Evolutionary conservation across 768 basidiomycete genomes (phyloP), one percentile per base, ranked within the genome.

Genomic region (Hygrophorus russula): DNA sequence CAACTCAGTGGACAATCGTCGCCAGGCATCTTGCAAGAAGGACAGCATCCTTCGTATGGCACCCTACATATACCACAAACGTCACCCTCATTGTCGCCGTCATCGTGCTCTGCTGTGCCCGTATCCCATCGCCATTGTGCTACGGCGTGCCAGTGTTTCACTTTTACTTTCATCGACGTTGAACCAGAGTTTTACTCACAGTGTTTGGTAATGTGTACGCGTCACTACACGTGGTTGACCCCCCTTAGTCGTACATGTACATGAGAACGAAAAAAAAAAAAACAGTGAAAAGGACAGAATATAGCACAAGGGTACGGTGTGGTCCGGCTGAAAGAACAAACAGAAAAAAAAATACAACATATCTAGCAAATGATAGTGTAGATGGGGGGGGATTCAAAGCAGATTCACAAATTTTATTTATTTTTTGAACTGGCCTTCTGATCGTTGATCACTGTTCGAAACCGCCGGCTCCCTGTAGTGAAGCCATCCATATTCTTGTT

Each of bases 401-500:
- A 7, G 24, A 24, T 24, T 30, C 18, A 13, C 17, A 11, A 33
- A 29, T 38, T 31, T 54, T 47, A 35, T 13, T 3, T n/a, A 3
- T 35, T 35, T 35, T 35, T 24, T 7, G 3, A 7, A 19, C 19
- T 4, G 15, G 37, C 13, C 19, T 39, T 14, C 37, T 36, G 15
- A 3, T 36, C 39, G 18, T 40, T 38, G 32, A 42, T 45, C 19
- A 61, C 50, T 69, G 65, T 44, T 70, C 69, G 42, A 55, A 68
- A 28, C 59, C 63, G 18, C 54, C 56, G 24, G 62, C 62, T 13
- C 71, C 81, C 51, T 79, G 77, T 36, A 86, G 70, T 20, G 86
- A 88, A 24, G 89, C 85, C 87, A 91, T 90, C 91, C 90, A 96
- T 48, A 94, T 92, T 34, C 91, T 70, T 31, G 91, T 93, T 69